Evolutionary conservation across 257 asterid genomes (phyloP).

Genomic region (Solanum acaule): DNA sequence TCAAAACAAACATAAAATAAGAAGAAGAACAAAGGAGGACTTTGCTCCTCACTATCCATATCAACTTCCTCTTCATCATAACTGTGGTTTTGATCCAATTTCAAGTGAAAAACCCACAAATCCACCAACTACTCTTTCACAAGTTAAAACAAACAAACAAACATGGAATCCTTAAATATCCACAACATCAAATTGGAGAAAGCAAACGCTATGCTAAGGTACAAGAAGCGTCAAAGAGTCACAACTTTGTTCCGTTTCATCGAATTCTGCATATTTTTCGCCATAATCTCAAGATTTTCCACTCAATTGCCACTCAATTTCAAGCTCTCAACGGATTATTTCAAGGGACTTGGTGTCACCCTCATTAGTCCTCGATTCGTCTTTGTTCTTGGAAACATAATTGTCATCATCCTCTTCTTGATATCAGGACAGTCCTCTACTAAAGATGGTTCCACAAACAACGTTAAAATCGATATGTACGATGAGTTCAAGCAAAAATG

Average conservation of each 20-base stretch:
- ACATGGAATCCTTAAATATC: conserved; percentile 27
- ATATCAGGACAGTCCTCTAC: conserved; percentile 33
- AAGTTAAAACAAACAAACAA: neutral
- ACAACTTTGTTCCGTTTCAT: conserved; percentile 22
- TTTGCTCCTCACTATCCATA: neutral
- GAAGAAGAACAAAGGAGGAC: neutral
- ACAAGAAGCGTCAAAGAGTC: conserved; percentile 10
- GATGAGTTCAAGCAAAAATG: conserved; percentile 44
- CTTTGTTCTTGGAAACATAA: conserved; percentile 60
- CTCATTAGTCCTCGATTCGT: conserved; percentile 49
- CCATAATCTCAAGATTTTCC: conserved; percentile 26
- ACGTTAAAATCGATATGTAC: conserved; percentile 24
- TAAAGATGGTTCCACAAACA: neutral
- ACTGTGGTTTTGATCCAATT: too few species aligned
- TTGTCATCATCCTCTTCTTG: conserved; percentile 43
- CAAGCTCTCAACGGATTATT: conserved; percentile 23
- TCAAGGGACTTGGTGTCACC: conserved; percentile 32
- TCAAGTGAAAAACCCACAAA: neutral
- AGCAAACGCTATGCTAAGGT: conserved; percentile 17
- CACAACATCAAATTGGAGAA: conserved; percentile 32
- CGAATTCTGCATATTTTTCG: conserved; percentile 22
- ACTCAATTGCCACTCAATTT: conserved; percentile 20
- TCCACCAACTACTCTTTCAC: neutral
- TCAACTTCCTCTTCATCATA: neutral
- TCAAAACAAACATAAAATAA: neutral